Conservation (phyloP, 345 rosid genomes). For the Hibiscus tridactylites region DNA sequence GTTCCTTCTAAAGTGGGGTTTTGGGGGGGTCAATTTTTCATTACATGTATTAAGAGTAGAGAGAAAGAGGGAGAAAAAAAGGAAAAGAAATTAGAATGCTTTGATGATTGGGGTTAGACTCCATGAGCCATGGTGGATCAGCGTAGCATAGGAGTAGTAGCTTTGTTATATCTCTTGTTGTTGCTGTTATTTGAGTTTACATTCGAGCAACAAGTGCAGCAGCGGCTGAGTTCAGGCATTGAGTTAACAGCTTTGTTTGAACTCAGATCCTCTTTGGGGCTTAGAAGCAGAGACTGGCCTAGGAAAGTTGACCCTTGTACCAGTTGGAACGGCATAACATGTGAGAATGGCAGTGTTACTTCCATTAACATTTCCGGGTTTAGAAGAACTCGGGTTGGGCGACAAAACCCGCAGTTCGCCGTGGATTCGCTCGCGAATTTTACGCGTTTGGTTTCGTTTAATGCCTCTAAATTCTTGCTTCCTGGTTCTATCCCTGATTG, state of each 20-base stretch:
- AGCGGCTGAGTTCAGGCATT: slow-evolving; percentile 31
- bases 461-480: slow-evolving; percentile 66
- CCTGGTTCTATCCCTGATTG: slow-evolving; percentile 77
- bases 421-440: slow-evolving; percentile 68
- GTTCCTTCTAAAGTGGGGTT: slow-evolving; percentile 13
- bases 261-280: slow-evolving; percentile 88
- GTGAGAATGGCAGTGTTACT: slow-evolving; percentile 53
- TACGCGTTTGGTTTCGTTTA: slow-evolving; percentile 53
- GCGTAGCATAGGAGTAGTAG: slow-evolving; percentile 21
- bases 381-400: slow-evolving; percentile 70
- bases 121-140: slow-evolving; percentile 62
- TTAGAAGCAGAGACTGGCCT: slow-evolving; percentile 88
- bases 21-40: slow-evolving; percentile 6
- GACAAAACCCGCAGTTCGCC: slow-evolving; percentile 61
- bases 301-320: slow-evolving; percentile 72
- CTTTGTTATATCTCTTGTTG: slow-evolving; percentile 31
- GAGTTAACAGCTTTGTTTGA: slow-evolving; percentile 57
- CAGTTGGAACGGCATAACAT: slow-evolving; percentile 61
- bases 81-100: slow-evolving; percentile 21
- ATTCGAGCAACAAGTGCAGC: slow-evolving; percentile 40
- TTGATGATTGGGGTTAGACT: slow-evolving; percentile 19
- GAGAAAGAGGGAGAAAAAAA: background rate
- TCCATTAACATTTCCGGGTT: slow-evolving; percentile 84
- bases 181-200: slow-evolving; percentile 39
- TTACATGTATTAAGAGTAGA: background rate